Conservation (phyloP, 495 filamentous ascomycete genomes). For the Melanomma pulvis-pyrius region DNA sequence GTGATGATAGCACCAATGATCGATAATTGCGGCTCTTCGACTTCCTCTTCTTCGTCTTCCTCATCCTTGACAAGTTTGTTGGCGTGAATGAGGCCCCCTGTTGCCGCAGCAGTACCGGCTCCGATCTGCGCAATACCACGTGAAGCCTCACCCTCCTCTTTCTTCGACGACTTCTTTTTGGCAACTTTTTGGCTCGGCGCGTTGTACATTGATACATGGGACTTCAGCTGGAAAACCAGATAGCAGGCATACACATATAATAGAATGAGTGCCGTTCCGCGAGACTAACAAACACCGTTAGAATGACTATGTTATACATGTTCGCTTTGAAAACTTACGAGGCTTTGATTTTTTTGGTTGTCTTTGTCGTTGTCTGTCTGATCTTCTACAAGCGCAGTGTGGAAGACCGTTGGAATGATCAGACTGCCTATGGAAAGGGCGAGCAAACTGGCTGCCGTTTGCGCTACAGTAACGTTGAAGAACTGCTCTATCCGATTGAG, state of each 20-base stretch:
- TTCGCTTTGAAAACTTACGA: slow-evolving; percentile 4
- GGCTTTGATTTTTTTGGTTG: slow-evolving; percentile 44
- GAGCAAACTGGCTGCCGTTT: slow-evolving; percentile 82
- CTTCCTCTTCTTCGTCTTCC: slow-evolving; percentile 56
- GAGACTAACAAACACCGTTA: slow-evolving; percentile 17
- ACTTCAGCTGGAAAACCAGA: slow-evolving; percentile 40
- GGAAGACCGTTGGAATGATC: slow-evolving; percentile 89
- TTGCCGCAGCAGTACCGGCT: slow-evolving; percentile 51
- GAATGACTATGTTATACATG: slow-evolving; percentile 48
- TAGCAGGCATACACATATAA: slow-evolving; percentile 38
- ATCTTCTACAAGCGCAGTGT: slow-evolving; percentile 38
- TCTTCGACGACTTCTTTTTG: slow-evolving; percentile 49
- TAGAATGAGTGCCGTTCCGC: slow-evolving; percentile 37
- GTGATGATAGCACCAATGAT: slow-evolving; percentile 70
- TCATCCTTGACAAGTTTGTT: slow-evolving; percentile 50
- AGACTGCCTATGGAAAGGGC: slow-evolving; percentile 77
- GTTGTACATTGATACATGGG: slow-evolving; percentile 38
- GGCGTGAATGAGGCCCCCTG: slow-evolving; percentile 50
- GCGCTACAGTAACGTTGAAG: slow-evolving; percentile 93
- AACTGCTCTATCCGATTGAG: slow-evolving; percentile 77
- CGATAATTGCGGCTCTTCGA: slow-evolving; percentile 71
- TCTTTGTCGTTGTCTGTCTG: slow-evolving; percentile 16
- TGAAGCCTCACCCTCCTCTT: slow-evolving; percentile 60
- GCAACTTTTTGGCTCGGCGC: slow-evolving; percentile 69
- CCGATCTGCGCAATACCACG: slow-evolving; percentile 65